Evolutionary conservation across 1,139 yeast species (phyloP), one percentile per base, ranked within the genome.

Genomic region (Saccharomyces pastorianus): DNA sequence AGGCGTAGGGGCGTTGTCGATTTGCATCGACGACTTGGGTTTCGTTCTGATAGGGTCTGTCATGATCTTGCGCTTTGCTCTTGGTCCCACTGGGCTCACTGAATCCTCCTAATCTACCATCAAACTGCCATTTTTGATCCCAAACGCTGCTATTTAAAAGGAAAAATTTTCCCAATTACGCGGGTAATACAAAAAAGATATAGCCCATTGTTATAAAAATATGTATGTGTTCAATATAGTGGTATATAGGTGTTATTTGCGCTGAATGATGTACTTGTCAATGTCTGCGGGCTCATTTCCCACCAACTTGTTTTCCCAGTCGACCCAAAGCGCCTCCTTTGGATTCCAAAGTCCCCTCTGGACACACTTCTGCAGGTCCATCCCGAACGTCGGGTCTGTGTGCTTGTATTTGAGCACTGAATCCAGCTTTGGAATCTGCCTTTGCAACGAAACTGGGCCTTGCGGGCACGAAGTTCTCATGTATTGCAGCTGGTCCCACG

Each of bases 1-100:
- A 11, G 99, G 99, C 2, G 99, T 93, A 51, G 99, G 99, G 4
- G 99, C 99, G 68, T 85, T 84, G 62, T 95, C 86, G 63, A 90
- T 83, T 69, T 88, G 89, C 67, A 85, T 65, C 3, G 67, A 64
- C 26, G 67, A 64, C 53, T 65, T 67, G 17, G 69, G 64, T 50
- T 66, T 65, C 31, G 70, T 60, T 57, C 64, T 67, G 47, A 70
- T 70, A 46, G 72, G 73, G 49, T 61, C 63, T 9, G 69, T 62
- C 72, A 68, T 68, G 28, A 5, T 42, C 11, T 13, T 47, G 46
- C 28, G 46, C n/a, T 29, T 14, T 34, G 29, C 20, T 25, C 44
- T 20, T 38, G 44, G n/a, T 17, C 25, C n/a, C 13, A 23, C 4
- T 38, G 44, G 20, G 20, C 20, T 25, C 25, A 38, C 46, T 5